Conservation (phyloP, 805 yeast genomes). For the Ogataea wickerhamii region DNA sequence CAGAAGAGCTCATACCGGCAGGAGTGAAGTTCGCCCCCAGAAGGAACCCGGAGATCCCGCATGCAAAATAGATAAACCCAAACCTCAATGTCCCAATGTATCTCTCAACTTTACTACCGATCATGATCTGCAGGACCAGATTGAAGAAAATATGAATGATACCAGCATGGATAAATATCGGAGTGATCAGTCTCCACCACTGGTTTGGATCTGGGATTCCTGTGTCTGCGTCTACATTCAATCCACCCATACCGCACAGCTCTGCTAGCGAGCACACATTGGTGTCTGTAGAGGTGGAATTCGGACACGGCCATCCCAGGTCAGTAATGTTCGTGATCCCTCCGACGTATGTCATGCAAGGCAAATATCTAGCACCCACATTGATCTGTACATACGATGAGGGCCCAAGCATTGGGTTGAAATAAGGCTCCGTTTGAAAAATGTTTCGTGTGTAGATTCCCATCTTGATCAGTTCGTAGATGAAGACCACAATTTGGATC, state of each 20-base stretch:
- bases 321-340: conserved; percentile 47
- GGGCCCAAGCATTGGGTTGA: conserved; percentile 80
- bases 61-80: conserved; percentile 50
- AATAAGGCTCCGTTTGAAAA: conserved; percentile 64
- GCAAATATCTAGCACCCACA: conserved; percentile 68
- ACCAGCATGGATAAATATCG: conserved; percentile 73
- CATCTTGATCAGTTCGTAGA: conserved; percentile 59
- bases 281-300: conserved; percentile 52
- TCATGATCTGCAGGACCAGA: conserved; percentile 53
- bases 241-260: conserved; percentile 58
- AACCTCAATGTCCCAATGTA: conserved; percentile 53
- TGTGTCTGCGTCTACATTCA: conserved; percentile 32
- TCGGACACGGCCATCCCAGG: conserved; percentile 62
- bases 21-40: conserved; percentile 70
- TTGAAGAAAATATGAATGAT: conserved; percentile 65
- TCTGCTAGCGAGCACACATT: conserved; percentile 55
- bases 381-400: conserved; percentile 61
- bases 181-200: conserved; percentile 67
- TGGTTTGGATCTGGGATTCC: conserved; percentile 46
- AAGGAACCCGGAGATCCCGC: conserved; percentile 65
- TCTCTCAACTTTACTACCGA: conserved; percentile 58
- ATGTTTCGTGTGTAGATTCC: conserved; percentile 57
- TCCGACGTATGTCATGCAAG: conserved; percentile 58
- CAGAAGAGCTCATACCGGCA: conserved; percentile 60
- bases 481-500: conserved; percentile 53